Evolutionary conservation across 2,329 filamentous ascomycete genomes (phyloP), one percentile per base, ranked within the genome.

Genomic region (Ophiostoma montium): DNA sequence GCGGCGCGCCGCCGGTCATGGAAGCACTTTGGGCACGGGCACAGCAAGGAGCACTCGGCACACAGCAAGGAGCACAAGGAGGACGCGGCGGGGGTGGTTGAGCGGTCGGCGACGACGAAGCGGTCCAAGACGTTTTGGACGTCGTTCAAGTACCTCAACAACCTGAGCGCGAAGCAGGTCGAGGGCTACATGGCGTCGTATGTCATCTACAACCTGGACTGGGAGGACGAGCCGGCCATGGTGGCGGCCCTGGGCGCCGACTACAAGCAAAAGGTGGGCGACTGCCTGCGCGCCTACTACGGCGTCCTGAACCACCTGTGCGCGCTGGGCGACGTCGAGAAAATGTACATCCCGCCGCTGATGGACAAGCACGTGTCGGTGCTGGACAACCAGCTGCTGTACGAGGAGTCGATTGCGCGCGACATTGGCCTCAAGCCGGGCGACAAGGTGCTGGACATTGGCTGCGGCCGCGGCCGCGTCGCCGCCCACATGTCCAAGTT

Each of bases 141-240:
- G 46, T 66, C 72, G 5, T 74, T 74, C 62, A 69, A 67, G 53
- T 70, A 71, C 56, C 64, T 75, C 38, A 63, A 63, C 52, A 64
- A 70, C 55, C 61, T 75, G 47, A 70, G 64, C 0, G 67, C 69
- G 8, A 67, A 72, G 57, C 62, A 75, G 53, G 70, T 75, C 3
- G 69, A 74, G 49, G 71, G 73, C 53, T 75, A 71, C 59, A 75
- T 75, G 71, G 69, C 69, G 2, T 75, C 71, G 5, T 75, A 75
- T 53, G 65, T 72, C 57, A 75, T 75, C 55, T 75, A 75, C 62
- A 73, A 72, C 55, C 65, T 74, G 1, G 72, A 75, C 60, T 75
- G 72, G 72, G 69, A 65, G 15, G 62, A 75, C 53, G 68, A 73
- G 57, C 56, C 63, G 23, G 61, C 67, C 51, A 75, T 75, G 70